Evolutionary conservation across 768 basidiomycete species (phyloP).

Genomic region (Amanita pallidorosea): DNA sequence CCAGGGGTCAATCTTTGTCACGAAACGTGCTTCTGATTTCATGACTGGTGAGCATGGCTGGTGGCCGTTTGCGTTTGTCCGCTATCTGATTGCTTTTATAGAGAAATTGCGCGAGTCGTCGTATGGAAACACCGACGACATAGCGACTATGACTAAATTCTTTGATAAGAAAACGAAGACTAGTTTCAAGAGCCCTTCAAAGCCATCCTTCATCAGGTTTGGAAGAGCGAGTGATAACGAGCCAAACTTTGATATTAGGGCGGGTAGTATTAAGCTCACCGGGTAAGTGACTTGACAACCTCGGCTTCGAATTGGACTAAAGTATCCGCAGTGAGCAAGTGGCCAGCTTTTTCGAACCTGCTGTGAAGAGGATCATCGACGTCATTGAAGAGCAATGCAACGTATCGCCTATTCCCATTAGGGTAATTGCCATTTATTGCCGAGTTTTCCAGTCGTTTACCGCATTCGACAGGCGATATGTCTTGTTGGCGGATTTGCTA

Average conservation of each 20-base stretch:
- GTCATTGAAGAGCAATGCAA: not conserved
- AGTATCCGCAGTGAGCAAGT: not conserved
- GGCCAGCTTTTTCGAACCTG: constrained; percentile 4
- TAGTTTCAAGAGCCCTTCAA: constrained; percentile 20
- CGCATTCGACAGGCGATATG: constrained; percentile 22
- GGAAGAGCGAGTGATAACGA: constrained; percentile 33
- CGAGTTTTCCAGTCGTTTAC: not conserved
- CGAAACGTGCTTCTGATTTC: not conserved
- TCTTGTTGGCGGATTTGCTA: constrained; percentile 43
- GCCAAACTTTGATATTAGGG: constrained; percentile 24
- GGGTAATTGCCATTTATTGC: constrained; percentile 3
- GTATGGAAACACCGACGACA: constrained; percentile 22
- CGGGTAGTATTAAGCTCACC: constrained; percentile 21
- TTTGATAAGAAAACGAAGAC: constrained; percentile 41
- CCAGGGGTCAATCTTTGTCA: not conserved
- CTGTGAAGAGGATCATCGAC: not conserved
- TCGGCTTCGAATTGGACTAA: constrained; percentile 12
- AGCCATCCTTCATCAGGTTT: constrained; percentile 36
- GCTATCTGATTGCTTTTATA: not conserved
- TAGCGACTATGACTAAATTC: constrained; percentile 20
- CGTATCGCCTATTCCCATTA: not conserved
- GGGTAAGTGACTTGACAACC: not conserved
- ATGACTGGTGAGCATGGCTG: not conserved
- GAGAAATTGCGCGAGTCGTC: not conserved
- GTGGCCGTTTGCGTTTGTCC: not conserved